These are phyloP conservation scores for Quercus glauca DNA, from an alignment of 306 rosid genomes.

Conservation along the genomic window DNA sequence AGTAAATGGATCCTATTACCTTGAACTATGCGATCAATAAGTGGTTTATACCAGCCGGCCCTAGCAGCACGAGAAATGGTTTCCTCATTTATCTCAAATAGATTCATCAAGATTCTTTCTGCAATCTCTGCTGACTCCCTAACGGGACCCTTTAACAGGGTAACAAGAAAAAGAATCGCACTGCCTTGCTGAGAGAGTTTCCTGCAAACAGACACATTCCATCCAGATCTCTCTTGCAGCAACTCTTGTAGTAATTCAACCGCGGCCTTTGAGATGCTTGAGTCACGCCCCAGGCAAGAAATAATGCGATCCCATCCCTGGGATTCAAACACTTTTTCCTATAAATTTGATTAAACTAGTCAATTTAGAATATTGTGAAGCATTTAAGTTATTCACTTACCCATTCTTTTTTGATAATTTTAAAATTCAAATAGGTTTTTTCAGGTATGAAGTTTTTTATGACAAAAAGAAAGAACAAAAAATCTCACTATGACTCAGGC, in stretches of 20 bases:
- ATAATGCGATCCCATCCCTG: slow-evolving; percentile 66
- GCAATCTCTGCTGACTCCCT: slow-evolving; percentile 60
- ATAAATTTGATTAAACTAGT: slow-evolving; percentile 8
- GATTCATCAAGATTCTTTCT: slow-evolving; percentile 55
- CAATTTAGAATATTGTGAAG: slow-evolving; percentile 16
- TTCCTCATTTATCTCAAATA: slow-evolving; percentile 58
- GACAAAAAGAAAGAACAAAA: too few relatives aligned
- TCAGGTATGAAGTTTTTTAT: background rate
- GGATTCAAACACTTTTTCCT: slow-evolving; percentile 63
- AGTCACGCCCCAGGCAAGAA: slow-evolving; percentile 51
- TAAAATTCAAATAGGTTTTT: background rate
- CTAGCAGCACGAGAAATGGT: slow-evolving; percentile 53
- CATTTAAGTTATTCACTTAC: background rate
- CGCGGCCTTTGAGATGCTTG: slow-evolving; percentile 62
- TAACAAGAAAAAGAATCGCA: slow-evolving; percentile 54
- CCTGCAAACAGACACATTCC: slow-evolving; percentile 58
- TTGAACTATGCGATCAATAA: slow-evolving; percentile 48
- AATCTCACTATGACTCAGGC: background rate
- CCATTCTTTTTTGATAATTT: background rate
- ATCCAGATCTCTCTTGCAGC: slow-evolving; percentile 60
- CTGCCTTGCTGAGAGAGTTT: slow-evolving; percentile 54
- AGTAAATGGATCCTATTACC: slow-evolving; percentile 43
- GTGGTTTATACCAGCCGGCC: slow-evolving; percentile 78
- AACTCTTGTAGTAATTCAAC: slow-evolving; percentile 57
- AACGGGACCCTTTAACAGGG: slow-evolving; percentile 43